A percentile compares a stretch with the other conserved stretches of the same genome.
Evolutionary conservation across 768 basidiomycete genomes (phyloP).

Genomic region (Leucosporidium yakuticum): DNA sequence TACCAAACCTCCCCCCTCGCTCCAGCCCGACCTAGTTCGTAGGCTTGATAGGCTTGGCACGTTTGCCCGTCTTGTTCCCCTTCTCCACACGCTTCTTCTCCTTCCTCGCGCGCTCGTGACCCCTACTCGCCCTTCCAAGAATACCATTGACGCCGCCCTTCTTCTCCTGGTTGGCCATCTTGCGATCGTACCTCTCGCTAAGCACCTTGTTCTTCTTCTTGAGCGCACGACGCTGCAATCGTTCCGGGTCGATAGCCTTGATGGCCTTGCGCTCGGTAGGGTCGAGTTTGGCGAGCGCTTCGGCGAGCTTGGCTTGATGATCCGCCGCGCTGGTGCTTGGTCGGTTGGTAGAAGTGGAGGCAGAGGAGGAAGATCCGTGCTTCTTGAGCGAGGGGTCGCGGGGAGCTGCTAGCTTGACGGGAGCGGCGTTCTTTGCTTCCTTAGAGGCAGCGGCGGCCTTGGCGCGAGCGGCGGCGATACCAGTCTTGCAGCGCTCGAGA

Average conservation of each 20-base stretch:
- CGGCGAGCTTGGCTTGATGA: conserved; percentile 76
- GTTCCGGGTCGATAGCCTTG: conserved; percentile 72
- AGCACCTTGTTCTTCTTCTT: conserved; percentile 39
- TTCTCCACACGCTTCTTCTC: conserved; percentile 25
- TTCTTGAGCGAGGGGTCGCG: conserved; percentile 28
- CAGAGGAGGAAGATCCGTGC: conserved; percentile 1
- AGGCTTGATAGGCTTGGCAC: conserved; percentile 6
- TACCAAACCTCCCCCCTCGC: background rate
- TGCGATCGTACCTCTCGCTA: conserved; percentile 29
- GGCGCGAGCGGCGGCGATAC: conserved; percentile 44
- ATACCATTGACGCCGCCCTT: conserved; percentile 24
- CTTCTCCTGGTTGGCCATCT: conserved; percentile 27
- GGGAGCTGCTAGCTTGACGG: conserved; percentile 32
- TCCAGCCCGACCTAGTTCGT: no score
- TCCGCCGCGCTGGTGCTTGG: conserved; percentile 52
- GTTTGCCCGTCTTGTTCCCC: conserved; percentile 7
- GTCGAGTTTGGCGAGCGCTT: conserved; percentile 65
- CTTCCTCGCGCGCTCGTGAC: conserved; percentile 25
- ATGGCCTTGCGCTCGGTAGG: conserved; percentile 79
- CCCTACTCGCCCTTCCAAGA: conserved; percentile 19
- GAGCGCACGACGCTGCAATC: conserved; percentile 61
- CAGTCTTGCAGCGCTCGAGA: conserved; percentile 81
- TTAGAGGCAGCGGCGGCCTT: conserved; percentile 39
- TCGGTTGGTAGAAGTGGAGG: conserved; percentile 8
- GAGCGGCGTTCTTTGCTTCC: conserved; percentile 16